These are phyloP conservation scores for Aspergillus funiculosus DNA, from an alignment of 495 filamentous ascomycete genomes.

Conservation along the genomic window DNA sequence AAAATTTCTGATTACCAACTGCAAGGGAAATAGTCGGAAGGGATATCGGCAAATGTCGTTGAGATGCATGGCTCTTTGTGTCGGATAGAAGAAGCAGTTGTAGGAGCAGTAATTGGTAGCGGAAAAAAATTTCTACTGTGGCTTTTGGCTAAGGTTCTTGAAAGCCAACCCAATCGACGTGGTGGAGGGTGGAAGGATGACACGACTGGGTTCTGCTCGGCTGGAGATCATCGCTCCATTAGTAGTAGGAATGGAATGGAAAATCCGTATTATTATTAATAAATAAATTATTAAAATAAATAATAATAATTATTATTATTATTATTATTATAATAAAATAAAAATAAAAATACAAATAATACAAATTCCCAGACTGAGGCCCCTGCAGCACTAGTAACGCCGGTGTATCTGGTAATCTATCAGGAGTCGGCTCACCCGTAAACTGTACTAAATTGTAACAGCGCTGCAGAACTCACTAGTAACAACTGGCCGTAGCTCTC, in stretches of 20 bases:
- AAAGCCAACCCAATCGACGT: not conserved
- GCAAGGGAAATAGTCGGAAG: too few relatives aligned
- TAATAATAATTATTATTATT: not conserved
- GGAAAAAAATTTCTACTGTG: slow-evolving; percentile 2
- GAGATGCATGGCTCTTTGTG: too few relatives aligned
- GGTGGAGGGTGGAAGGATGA: not conserved
- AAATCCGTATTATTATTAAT: slow-evolving; percentile 1
- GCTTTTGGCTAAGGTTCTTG: not conserved
- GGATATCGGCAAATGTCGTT: too few relatives aligned
- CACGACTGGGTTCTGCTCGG: not conserved
- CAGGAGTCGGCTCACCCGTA: too few relatives aligned
- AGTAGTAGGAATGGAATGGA: slow-evolving; percentile 9
- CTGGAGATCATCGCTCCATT: slow-evolving; percentile 3
- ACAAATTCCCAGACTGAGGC: not conserved
- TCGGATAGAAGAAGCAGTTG: too few relatives aligned
- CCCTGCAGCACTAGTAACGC: not conserved
- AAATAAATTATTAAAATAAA: not conserved
- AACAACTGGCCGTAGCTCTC: too few relatives aligned
- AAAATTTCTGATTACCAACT: too few relatives aligned
- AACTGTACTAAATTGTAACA: too few relatives aligned
- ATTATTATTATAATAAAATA: not conserved
- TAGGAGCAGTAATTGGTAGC: too few relatives aligned
- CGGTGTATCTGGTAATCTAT: too few relatives aligned
- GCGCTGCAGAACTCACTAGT: not conserved
- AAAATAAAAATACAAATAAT: not conserved